These are phyloP conservation scores for Zygosaccharomyces pseudobailii DNA, from an alignment of 1,139 yeast genomes.

Conservation along the genomic window DNA sequence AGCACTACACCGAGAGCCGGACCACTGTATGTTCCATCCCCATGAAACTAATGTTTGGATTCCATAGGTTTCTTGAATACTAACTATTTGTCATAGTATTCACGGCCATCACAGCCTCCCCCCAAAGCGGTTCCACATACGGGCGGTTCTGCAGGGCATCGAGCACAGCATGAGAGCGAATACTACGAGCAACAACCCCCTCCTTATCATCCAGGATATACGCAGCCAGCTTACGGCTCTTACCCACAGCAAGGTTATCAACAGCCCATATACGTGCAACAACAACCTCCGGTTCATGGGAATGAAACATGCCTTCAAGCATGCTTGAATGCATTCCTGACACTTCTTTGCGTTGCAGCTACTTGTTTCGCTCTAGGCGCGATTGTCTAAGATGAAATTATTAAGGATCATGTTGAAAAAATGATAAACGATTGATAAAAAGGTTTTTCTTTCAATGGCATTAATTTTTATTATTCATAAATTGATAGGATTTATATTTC, in stretches of 20 bases:
- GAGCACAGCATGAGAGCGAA: neutral
- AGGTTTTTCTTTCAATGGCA: too few species aligned
- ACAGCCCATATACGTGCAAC: slow-evolving; percentile 66
- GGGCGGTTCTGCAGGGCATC: neutral
- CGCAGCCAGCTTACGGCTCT: slow-evolving; percentile 35
- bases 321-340: slow-evolving; percentile 66
- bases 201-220: slow-evolving; percentile 29
- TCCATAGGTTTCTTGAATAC: neutral
- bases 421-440: too few species aligned
- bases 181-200: slow-evolving; percentile 20
- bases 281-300: slow-evolving; percentile 41
- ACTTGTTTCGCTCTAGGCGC: neutral
- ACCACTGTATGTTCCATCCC: neutral
- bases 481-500: too few species aligned
- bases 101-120: neutral
- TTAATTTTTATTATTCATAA: too few species aligned
- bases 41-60: neutral
- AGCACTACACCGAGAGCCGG: neutral
- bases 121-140: neutral
- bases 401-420: too few species aligned
- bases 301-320: slow-evolving; percentile 55
- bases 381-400: neutral
- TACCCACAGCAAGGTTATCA: slow-evolving; percentile 37
- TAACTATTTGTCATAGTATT: neutral
- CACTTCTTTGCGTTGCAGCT: slow-evolving; percentile 55